phyloP scores from a whole-genome alignment of 345 rosid genomes.

The Citrus glauca region DNA sequence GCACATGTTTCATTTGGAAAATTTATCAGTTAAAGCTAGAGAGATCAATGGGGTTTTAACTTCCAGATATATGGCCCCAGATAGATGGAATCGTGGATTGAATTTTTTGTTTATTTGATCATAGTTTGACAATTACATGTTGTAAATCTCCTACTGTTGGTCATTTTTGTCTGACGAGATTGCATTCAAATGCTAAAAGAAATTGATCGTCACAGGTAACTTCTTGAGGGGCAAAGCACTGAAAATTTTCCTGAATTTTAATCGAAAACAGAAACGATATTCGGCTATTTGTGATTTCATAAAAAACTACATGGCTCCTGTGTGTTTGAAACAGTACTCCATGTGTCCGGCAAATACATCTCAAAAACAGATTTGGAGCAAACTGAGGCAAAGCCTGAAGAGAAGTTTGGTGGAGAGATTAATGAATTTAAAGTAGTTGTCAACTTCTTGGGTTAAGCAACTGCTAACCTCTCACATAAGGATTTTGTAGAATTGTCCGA shows the following conservation, averaged over 20 bases:
- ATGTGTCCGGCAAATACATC: no score
- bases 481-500: no score
- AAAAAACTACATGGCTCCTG: no score
- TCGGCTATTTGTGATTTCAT: no score
- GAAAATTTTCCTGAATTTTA: background rate
- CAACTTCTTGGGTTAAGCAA: no score
- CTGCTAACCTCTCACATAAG: no score
- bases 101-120: background rate
- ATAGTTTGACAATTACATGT: background rate
- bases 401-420: no score
- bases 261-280: background rate
- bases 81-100: background rate
- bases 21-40: background rate
- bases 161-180: background rate
- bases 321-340: no score
- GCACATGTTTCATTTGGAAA: background rate
- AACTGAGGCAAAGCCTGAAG: no score
- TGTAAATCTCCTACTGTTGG: background rate
- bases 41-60: background rate
- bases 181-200: background rate
- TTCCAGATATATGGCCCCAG: background rate
- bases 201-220: background rate
- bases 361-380: no score
- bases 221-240: background rate
- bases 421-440: no score